Evolutionary conservation across 108 stramenopile genomes (phyloP).

Genomic region (Conticribra guillardii): DNA sequence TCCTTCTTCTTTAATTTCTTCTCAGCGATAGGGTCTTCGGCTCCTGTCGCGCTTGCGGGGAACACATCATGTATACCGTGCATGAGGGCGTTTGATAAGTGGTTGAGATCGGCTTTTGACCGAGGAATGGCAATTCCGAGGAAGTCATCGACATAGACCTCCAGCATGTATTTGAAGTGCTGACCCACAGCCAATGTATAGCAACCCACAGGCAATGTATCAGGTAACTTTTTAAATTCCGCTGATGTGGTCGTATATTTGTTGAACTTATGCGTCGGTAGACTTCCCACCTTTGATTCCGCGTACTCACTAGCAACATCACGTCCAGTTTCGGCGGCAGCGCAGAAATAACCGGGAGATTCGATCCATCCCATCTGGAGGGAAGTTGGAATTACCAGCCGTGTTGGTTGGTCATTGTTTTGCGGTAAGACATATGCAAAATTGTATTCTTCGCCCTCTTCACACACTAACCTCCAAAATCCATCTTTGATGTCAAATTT

Average conservation of each 20-base stretch:
- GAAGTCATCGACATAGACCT: conserved; percentile 59
- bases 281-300: background rate
- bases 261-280: background rate
- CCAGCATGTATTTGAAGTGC: conserved; percentile 1
- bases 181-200: too few relatives aligned
- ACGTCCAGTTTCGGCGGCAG: background rate
- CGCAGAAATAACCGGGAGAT: background rate
- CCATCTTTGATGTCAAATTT: conserved; percentile 8
- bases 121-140: conserved; percentile 9
- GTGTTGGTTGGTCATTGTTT: conserved; percentile 61
- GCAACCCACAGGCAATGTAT: too few relatives aligned
- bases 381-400: background rate
- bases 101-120: conserved; percentile 25
- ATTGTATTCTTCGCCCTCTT: background rate
- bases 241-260: background rate
- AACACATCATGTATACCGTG: conserved; percentile 13
- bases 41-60: too few relatives aligned
- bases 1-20: conserved; percentile 49
- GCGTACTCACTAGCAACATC: background rate
- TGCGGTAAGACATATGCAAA: conserved; percentile 40
- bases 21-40: conserved; percentile 45
- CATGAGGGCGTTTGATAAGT: background rate
- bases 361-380: background rate
- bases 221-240: background rate
- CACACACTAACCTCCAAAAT: background rate